A percentile compares a stretch with the other conserved stretches of the same genome.
Conservation (phyloP, 2,329 filamentous ascomycete genomes). For the Colletotrichum sp. region DNA sequence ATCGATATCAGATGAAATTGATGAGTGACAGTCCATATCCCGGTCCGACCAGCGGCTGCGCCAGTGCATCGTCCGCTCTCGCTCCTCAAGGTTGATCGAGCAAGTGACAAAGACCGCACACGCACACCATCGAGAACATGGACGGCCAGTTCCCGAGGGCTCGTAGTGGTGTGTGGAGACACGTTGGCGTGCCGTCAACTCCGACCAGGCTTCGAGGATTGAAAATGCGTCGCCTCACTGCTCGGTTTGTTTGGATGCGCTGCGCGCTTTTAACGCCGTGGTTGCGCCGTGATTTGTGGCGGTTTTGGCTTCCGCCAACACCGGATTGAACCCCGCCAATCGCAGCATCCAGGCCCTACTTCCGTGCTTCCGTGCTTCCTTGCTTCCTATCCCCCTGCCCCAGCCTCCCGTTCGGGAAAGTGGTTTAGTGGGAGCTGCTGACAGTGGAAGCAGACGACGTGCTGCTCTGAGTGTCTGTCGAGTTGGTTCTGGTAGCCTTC, state of each 20-base stretch:
- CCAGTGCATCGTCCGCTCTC: neutral
- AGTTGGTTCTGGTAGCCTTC: conserved; percentile 41
- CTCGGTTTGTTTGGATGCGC: neutral
- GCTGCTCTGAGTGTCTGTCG: conserved; percentile 38
- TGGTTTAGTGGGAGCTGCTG: conserved; percentile 19
- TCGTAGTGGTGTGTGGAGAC: neutral
- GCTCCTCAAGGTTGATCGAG: neutral
- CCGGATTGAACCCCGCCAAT: neutral
- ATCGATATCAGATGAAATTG: neutral
- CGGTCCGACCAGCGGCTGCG: neutral
- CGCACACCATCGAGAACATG: neutral
- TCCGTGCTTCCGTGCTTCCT: no score
- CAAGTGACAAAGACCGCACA: neutral
- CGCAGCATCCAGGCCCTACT: neutral
- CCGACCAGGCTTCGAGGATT: neutral
- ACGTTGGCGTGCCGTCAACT: neutral
- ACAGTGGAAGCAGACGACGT: conserved; percentile 27
- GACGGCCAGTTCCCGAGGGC: neutral
- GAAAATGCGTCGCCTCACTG: neutral
- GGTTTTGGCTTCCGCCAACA: neutral
- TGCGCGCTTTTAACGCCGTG: neutral
- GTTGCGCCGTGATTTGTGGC: neutral
- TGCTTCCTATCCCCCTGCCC: neutral
- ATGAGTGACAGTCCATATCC: neutral
- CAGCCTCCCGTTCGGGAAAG: neutral